Evolutionary conservation across 2,329 filamentous ascomycete species (phyloP).

Genomic region (Hymenoscyphus repandus): DNA sequence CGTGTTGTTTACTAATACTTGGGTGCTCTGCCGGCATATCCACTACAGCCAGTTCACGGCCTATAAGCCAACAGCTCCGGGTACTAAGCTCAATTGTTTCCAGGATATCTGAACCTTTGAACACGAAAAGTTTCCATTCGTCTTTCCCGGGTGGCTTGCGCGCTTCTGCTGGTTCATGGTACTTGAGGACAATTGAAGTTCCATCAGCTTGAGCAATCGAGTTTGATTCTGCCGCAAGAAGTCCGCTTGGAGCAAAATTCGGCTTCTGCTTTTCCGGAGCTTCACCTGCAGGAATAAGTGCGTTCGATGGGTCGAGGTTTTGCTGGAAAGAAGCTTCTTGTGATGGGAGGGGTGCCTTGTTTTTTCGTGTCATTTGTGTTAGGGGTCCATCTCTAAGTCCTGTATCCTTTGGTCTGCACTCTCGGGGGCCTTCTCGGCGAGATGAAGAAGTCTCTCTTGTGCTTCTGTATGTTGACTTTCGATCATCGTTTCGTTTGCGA

Average conservation of each 20-base stretch:
- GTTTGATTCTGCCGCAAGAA: conserved; percentile 85
- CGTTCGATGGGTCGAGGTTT: conserved; percentile 37
- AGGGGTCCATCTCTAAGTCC: conserved; percentile 21
- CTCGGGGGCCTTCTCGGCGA: conserved; percentile 12
- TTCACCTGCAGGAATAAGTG: conserved; percentile 28
- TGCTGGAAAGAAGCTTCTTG: conserved; percentile 56
- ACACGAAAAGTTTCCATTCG: conserved; percentile 86
- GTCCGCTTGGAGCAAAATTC: conserved; percentile 76
- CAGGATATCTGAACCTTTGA: conserved; percentile 75
- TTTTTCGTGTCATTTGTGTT: conserved; percentile 22
- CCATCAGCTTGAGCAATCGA: conserved; percentile 65
- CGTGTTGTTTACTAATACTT: conserved; percentile 92
- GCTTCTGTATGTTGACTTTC: conserved; percentile 22
- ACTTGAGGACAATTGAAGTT: conserved; percentile 78
- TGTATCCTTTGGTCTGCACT: conserved; percentile 1
- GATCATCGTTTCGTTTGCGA: conserved; percentile 17
- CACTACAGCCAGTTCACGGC: conserved; percentile 72
- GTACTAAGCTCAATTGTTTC: conserved; percentile 73
- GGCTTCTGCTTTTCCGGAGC: conserved; percentile 74
- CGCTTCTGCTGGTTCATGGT: conserved; percentile 90
- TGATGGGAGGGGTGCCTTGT: conserved; percentile 49
- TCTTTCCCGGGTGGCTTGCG: conserved; percentile 77
- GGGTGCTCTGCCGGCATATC: conserved; percentile 85
- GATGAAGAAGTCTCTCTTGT: conserved; percentile 24
- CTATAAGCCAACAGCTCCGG: conserved; percentile 87